Evolutionary conservation across 1,139 yeast species (phyloP).

Genomic region (Sugiyamaella castrensis): DNA sequence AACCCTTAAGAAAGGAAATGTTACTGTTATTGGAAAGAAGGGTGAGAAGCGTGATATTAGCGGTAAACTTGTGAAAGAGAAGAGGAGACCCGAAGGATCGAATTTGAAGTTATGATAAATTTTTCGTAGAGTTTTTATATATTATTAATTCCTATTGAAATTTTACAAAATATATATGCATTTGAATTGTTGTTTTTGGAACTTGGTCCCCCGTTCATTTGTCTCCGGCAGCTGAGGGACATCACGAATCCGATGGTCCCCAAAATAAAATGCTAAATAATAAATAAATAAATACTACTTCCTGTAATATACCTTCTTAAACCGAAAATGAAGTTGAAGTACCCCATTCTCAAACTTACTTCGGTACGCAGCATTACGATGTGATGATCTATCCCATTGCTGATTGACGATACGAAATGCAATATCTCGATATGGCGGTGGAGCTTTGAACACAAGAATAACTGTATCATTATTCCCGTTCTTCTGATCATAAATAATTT

Average conservation of each 20-base stretch:
- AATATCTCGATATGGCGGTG: slow-evolving; percentile 37
- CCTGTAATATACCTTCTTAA: slow-evolving; percentile 34
- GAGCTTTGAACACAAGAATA: slow-evolving; percentile 36
- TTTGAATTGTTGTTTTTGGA: slow-evolving; percentile 4
- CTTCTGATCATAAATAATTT: slow-evolving; percentile 25
- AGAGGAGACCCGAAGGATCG: slow-evolving; percentile 26
- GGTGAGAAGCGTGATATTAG: slow-evolving; percentile 74
- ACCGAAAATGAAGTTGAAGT: slow-evolving; percentile 38
- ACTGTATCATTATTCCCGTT: slow-evolving; percentile 29
- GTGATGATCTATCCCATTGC: slow-evolving; percentile 40
- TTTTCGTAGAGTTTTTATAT: not conserved
- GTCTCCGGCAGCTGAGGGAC: no score
- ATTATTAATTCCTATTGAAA: not conserved
- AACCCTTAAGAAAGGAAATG: slow-evolving; percentile 69
- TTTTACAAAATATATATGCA: slow-evolving; percentile 6
- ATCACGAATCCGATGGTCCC: no score
- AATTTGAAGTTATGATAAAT: slow-evolving; percentile 31
- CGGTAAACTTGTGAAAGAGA: slow-evolving; percentile 59
- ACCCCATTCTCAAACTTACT: slow-evolving; percentile 39
- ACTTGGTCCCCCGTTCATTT: no score
- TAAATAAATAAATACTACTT: slow-evolving; percentile 20
- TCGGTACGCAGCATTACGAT: slow-evolving; percentile 33
- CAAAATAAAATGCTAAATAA: not conserved
- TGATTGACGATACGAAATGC: slow-evolving; percentile 39
- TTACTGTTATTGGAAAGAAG: slow-evolving; percentile 72